Evolutionary conservation across 2,329 filamentous ascomycete genomes (phyloP), one percentile per base, ranked within the genome.

Genomic region (Colletotrichum truncatum): DNA sequence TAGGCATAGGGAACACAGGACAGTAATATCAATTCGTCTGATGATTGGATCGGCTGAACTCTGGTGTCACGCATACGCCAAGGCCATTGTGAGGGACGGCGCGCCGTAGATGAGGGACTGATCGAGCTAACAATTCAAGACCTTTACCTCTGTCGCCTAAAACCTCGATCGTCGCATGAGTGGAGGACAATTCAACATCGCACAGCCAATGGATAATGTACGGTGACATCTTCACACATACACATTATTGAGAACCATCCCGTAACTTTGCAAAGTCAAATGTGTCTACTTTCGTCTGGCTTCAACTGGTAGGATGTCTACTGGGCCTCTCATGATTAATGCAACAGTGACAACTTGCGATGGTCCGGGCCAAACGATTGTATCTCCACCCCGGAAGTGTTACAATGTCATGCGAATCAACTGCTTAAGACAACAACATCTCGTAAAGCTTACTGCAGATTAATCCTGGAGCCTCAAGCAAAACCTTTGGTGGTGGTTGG

Each of bases 101-200:
- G 32, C 30, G 30, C 21, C 8, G 23, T 23, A n/a, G 41, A 25
- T 16, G 21, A 32, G 21, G 32, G 41, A 41, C 26, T 36, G 36
- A 30, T 23, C 34, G 30, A 59, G 21, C n/a, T 41, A 36, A 52
- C 36, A 41, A 16, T 39, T n/a, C n/a, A n/a, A n/a, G n/a, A 45
- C 25, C 57, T 62, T 59, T 65, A 34, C 49, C 43, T 36, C 41
- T 53, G 30, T 10, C 34, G 11, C 49, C 41, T 60, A 48, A 56
- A 56, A 62, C 57, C 45, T 62, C 57, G 57, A 65, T 65, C 62
- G 62, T 65, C 62, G 43, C 62, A 51, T 43, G 14, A 55, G 62
- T 65, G 62, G 62, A 65, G 26, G 57, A 36, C 34, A 28, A 43
- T 21, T 48, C 18, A 25, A 28, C 55, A 65, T 65, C 57, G 57